phyloP scores from a whole-genome alignment of 495 filamentous ascomycete species.

The Cercophora scortea region DNA sequence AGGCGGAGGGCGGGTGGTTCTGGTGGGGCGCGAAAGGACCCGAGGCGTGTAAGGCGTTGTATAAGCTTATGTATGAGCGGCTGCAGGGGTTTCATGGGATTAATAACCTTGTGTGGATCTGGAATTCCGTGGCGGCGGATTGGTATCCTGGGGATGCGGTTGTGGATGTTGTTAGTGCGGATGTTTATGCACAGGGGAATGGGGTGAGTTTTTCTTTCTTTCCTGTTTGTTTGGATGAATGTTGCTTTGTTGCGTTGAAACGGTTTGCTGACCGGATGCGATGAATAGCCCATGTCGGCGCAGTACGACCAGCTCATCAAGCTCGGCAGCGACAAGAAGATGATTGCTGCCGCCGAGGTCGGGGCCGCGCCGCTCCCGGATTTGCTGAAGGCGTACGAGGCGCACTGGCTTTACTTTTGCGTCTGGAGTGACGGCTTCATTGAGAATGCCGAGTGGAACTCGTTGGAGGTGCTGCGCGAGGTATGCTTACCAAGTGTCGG shows the following conservation, averaged over 20 bases:
- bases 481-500: too few species aligned
- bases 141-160: slow-evolving; percentile 41
- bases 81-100: slow-evolving; percentile 31
- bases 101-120: slow-evolving; percentile 42
- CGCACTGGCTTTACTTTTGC: slow-evolving; percentile 40
- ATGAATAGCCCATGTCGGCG: slow-evolving; percentile 23
- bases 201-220: slow-evolving; percentile 17
- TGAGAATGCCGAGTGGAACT: slow-evolving; percentile 28
- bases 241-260: too few species aligned
- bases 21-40: slow-evolving; percentile 46
- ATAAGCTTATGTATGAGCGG: slow-evolving; percentile 31
- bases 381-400: slow-evolving; percentile 30
- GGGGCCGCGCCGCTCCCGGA: slow-evolving; percentile 36
- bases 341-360: slow-evolving; percentile 39
- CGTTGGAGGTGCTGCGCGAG: slow-evolving; percentile 20
- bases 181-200: slow-evolving; percentile 29
- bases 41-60: slow-evolving; percentile 36
- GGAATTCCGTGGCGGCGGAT: slow-evolving; percentile 35
- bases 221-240: too few species aligned
- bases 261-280: background rate
- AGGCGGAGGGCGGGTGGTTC: slow-evolving; percentile 44
- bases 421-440: slow-evolving; percentile 36
- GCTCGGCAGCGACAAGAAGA: slow-evolving; percentile 36
- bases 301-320: slow-evolving; percentile 37
- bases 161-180: slow-evolving; percentile 33